Percentiles rank a stretch among this genome's conserved stretches.
These are phyloP conservation scores for Fusarium staphyleae DNA, from an alignment of 2,329 filamentous ascomycete species.

Conservation along the genomic window DNA sequence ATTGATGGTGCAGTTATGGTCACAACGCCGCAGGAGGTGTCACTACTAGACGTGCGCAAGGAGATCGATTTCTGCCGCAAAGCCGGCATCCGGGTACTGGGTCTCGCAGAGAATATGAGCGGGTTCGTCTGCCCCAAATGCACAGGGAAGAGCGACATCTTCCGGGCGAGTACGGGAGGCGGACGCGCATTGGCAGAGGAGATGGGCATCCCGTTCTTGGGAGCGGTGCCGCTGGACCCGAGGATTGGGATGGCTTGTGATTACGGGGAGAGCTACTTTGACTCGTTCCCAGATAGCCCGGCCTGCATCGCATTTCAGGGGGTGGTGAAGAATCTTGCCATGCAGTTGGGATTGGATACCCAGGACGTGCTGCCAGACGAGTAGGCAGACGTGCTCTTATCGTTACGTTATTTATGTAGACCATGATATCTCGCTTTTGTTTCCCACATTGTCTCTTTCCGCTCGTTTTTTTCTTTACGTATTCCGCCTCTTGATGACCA, in stretches of 20 bases:
- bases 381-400: conserved; percentile 30
- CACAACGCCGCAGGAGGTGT: conserved; percentile 94
- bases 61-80: conserved; percentile 98
- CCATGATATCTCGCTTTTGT: conserved; percentile 23
- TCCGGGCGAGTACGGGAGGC: conserved; percentile 89
- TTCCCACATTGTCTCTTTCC: not conserved
- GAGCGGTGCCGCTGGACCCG: conserved; percentile 89
- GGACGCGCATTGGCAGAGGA: conserved; percentile 81
- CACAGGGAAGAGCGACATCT: conserved; percentile 82
- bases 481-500: conserved; percentile 30
- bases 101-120: conserved; percentile 97
- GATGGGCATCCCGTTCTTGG: conserved; percentile 87
- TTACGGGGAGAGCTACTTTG: conserved; percentile 96
- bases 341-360: conserved; percentile 69
- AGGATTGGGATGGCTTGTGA: conserved; percentile 96
- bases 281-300: conserved; percentile 91
- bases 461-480: not conserved
- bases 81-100: conserved; percentile 86
- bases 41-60: conserved; percentile 90
- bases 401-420: conserved; percentile 24
- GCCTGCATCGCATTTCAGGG: conserved; percentile 81
- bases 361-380: conserved; percentile 55
- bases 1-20: conserved; percentile 94
- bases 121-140: conserved; percentile 97
- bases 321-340: conserved; percentile 77